Percentiles rank a stretch among this genome's conserved stretches.
Conservation (phyloP, 177 flowering plant genomes). For the Vitis hybrid region DNA sequence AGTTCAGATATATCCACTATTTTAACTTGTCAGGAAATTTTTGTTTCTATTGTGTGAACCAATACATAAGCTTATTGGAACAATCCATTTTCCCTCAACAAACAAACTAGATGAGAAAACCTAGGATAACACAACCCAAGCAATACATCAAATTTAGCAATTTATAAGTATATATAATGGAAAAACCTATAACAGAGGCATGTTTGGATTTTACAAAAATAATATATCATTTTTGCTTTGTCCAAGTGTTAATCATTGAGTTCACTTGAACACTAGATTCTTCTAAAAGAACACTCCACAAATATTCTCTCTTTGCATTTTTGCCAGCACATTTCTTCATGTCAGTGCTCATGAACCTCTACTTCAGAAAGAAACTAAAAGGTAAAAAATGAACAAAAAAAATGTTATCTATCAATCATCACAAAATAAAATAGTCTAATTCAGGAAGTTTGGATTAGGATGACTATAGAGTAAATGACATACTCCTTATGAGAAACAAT, state of each 20-base stretch:
- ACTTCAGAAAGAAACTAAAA: neutral
- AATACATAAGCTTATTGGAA: constrained; percentile 2
- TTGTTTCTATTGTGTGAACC: too few relatives aligned
- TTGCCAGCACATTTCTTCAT: constrained; percentile 30
- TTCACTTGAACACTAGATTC: constrained; percentile 27
- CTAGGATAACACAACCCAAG: constrained; percentile 19
- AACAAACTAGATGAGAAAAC: constrained; percentile 24
- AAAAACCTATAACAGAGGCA: neutral
- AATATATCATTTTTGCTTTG: constrained; percentile 38
- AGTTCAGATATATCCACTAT: too few relatives aligned
- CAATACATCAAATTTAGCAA: neutral
- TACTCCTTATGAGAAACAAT: too few relatives aligned
- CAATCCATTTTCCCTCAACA: constrained; percentile 28
- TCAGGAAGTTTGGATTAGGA: too few relatives aligned
- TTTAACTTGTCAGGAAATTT: too few relatives aligned
- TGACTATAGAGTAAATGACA: too few relatives aligned
- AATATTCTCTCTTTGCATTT: constrained; percentile 37
- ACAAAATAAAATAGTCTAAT: too few relatives aligned
- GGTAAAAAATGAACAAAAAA: too few relatives aligned
- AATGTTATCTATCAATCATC: too few relatives aligned
- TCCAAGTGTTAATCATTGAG: constrained; percentile 35
- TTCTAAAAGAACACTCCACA: constrained; percentile 36
- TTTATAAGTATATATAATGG: neutral
- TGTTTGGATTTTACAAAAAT: constrained; percentile 13
- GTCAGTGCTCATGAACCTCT: constrained; percentile 32